These are phyloP conservation scores for Wickerhamomyces xylosicus DNA, from an alignment of 805 yeast species.

Conservation along the genomic window DNA sequence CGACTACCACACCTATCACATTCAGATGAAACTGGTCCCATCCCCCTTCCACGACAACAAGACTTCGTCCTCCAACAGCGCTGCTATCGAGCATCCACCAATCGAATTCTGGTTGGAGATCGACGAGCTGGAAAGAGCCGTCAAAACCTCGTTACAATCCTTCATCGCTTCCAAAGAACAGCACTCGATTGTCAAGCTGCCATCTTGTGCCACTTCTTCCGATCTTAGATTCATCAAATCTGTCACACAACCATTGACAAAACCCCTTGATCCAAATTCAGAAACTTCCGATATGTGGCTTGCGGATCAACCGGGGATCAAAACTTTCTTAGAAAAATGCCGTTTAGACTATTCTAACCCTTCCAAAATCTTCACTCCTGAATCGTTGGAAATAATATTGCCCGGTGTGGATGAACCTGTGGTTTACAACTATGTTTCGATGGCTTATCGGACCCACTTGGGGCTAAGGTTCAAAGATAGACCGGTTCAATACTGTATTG, in stretches of 20 bases:
- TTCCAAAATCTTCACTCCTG: constrained; percentile 26
- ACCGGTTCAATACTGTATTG: constrained; percentile 29
- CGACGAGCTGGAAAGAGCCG: constrained; percentile 25
- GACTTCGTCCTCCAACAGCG: constrained; percentile 5
- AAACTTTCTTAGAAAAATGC: constrained; percentile 27
- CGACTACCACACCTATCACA: constrained; percentile 23
- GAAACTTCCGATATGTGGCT: constrained; percentile 10
- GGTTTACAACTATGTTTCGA: constrained; percentile 32
- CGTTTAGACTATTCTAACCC: constrained; percentile 31
- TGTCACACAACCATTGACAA: constrained; percentile 8
- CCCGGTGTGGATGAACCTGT: constrained; percentile 26
- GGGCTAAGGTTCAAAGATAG: constrained; percentile 26
- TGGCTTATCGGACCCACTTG: constrained; percentile 34
- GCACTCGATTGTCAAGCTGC: constrained; percentile 30
- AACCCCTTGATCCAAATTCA: constrained; percentile 7
- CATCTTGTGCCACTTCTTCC: constrained; percentile 21
- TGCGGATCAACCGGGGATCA: constrained; percentile 31
- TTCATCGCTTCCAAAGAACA: constrained; percentile 37
- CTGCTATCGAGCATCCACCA: constrained; percentile 32
- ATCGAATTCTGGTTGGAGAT: constrained; percentile 46
- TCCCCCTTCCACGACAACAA: constrained; percentile 24
- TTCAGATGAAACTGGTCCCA: constrained; percentile 38
- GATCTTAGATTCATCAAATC: constrained; percentile 33
- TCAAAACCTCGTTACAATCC: constrained; percentile 24
- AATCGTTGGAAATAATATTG: constrained; percentile 27